These are phyloP conservation scores for Plectosphaerella cucumerina DNA, from an alignment of 2,329 filamentous ascomycete genomes.

Conservation along the genomic window DNA sequence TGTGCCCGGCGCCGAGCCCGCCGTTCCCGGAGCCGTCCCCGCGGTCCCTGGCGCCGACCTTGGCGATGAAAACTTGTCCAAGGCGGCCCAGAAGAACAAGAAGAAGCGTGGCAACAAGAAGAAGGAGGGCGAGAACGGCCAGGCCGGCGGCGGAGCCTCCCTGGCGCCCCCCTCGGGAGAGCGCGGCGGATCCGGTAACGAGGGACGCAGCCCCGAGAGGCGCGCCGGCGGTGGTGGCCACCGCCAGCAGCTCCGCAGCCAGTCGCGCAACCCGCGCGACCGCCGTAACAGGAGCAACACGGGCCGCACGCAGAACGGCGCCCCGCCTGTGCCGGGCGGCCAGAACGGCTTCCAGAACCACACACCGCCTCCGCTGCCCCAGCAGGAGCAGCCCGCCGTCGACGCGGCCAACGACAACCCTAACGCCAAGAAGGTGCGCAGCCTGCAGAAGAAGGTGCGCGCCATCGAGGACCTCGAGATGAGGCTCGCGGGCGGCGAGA, in stretches of 20 bases:
- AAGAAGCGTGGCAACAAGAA: conserved; percentile 96
- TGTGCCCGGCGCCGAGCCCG: conserved; percentile 81
- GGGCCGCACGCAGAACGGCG: conserved; percentile 28
- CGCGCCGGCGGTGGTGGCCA: conserved; percentile 33
- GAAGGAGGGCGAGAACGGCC: conserved; percentile 62
- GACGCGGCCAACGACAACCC: conserved; percentile 53
- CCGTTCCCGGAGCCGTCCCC: conserved; percentile 64
- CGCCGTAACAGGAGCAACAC: conserved; percentile 49
- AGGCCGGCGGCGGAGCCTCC: conserved; percentile 40
- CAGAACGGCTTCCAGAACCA: conserved; percentile 14
- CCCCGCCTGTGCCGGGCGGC: conserved; percentile 12
- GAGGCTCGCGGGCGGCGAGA: conserved; percentile 89
- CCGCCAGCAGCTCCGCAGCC: conserved; percentile 47
- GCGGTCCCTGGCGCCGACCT: conserved; percentile 61
- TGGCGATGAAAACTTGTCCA: conserved; percentile 72
- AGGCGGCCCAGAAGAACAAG: conserved; percentile 91
- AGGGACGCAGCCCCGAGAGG: conserved; percentile 64
- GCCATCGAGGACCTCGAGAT: conserved; percentile 98
- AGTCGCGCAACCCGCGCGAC: conserved; percentile 46
- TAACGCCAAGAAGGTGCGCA: conserved; percentile 92
- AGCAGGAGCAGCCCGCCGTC: conserved; percentile 27
- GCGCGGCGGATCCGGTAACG: conserved; percentile 36
- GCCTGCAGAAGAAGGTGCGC: conserved; percentile 92
- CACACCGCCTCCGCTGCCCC: conserved; percentile 18
- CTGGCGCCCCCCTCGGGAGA: conserved; percentile 38